phyloP scores from a whole-genome alignment of 2,329 filamentous ascomycete species.

The Sarocladiaceae sp. region DNA sequence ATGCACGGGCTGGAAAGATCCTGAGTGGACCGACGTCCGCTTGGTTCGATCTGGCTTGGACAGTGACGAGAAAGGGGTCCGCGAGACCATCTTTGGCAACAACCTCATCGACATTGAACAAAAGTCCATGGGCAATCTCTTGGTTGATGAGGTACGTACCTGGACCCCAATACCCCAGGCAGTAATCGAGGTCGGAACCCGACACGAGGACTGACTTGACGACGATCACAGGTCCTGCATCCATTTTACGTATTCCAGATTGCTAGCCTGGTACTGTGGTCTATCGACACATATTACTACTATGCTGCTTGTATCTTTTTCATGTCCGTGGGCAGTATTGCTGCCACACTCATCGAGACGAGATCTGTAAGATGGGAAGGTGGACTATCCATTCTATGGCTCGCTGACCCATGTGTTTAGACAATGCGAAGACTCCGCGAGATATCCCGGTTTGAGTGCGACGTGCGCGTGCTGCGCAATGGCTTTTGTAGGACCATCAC shows the following conservation, averaged over 20 bases:
- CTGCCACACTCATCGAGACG: conserved; percentile 84
- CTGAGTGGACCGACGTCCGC: conserved; percentile 73
- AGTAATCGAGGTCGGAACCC: too few relatives aligned
- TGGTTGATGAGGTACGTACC: conserved; percentile 71
- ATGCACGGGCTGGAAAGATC: conserved; percentile 90
- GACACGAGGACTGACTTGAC: neutral
- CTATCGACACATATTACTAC: conserved; percentile 93
- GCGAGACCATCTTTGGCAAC: conserved; percentile 79
- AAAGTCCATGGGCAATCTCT: conserved; percentile 73
- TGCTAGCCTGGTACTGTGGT: conserved; percentile 90
- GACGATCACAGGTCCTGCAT: conserved; percentile 65
- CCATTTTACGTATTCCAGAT: conserved; percentile 99
- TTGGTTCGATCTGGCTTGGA: conserved; percentile 74
- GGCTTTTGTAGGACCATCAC: conserved; percentile 60
- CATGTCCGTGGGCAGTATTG: conserved; percentile 90
- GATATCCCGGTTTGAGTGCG: conserved; percentile 91
- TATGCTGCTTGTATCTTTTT: conserved; percentile 92
- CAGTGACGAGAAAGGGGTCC: conserved; percentile 76
- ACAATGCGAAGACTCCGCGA: conserved; percentile 89
- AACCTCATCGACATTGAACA: conserved; percentile 93
- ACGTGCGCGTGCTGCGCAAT: conserved; percentile 85
- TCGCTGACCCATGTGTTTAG: conserved; percentile 29
- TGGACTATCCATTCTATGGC: neutral
- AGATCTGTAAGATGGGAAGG: conserved; percentile 52
- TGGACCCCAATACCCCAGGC: neutral